Percentiles rank a stretch among this genome's conserved stretches.
Conservation (phyloP, 2,329 filamentous ascomycete genomes). For the Fusarium odoratissimum region DNA sequence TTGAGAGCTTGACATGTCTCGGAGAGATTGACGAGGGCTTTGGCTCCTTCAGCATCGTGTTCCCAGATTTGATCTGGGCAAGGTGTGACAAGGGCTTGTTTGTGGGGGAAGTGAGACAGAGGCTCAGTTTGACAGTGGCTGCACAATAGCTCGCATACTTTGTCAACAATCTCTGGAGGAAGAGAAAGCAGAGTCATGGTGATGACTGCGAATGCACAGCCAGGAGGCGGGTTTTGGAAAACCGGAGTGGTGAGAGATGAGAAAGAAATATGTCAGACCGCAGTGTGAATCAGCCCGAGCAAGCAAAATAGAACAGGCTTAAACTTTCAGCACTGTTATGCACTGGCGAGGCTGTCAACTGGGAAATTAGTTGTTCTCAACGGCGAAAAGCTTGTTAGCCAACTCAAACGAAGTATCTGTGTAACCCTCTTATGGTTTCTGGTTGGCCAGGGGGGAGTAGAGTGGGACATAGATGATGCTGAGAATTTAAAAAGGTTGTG, state of each 20-base stretch:
- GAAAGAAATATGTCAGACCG: too few species aligned
- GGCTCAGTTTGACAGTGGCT: fast-evolving
- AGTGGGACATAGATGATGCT: not conserved
- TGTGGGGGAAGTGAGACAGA: not conserved
- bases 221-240: too few species aligned
- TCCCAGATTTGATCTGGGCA: not conserved
- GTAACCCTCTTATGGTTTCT: not conserved
- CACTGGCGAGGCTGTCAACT: too few species aligned
- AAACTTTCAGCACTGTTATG: not conserved
- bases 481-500: not conserved
- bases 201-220: fast-evolving
- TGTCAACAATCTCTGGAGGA: not conserved
- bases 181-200: not conserved
- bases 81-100: fast-evolving
- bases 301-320: not conserved
- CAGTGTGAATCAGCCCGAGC: not conserved
- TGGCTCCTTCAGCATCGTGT: fast-evolving
- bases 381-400: too few species aligned
- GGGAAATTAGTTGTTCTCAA: too few species aligned
- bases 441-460: not conserved
- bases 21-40: not conserved
- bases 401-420: too few species aligned
- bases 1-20: not conserved
- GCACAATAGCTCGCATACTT: fast-evolving
- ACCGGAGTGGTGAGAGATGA: not conserved